These are phyloP conservation scores for Anastatica hierochuntica DNA, from an alignment of 345 rosid genomes.

Conservation along the genomic window DNA sequence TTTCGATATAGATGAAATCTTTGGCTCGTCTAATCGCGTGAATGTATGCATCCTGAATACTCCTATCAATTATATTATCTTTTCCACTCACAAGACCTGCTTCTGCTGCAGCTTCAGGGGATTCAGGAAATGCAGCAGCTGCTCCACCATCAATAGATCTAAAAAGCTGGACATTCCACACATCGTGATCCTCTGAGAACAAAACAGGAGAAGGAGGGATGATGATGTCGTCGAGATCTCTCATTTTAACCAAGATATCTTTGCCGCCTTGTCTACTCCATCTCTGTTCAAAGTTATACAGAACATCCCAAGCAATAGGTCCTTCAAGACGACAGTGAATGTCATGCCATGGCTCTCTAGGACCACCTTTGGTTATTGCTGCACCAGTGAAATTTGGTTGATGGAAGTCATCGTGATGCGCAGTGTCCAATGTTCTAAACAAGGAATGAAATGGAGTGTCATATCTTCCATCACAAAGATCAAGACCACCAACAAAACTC, in stretches of 20 bases:
- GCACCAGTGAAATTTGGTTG: slow-evolving; percentile 84
- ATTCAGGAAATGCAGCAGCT: slow-evolving; percentile 91
- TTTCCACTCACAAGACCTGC: slow-evolving; percentile 95
- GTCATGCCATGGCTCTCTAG: slow-evolving; percentile 99
- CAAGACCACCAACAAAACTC: slow-evolving; percentile 95
- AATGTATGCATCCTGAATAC: slow-evolving; percentile 93
- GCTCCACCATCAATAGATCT: slow-evolving; percentile 99
- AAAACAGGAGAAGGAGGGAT: slow-evolving; percentile 87
- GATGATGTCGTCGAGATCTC: slow-evolving; percentile 68
- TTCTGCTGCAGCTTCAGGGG: slow-evolving; percentile 92
- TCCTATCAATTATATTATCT: slow-evolving; percentile 89
- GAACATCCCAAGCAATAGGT: slow-evolving; percentile 94
- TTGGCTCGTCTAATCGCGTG: slow-evolving; percentile 95
- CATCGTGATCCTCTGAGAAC: slow-evolving; percentile 64
- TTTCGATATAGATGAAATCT: slow-evolving; percentile 85
- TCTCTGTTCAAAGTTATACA: slow-evolving; percentile 91
- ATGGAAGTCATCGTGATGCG: slow-evolving; percentile 96
- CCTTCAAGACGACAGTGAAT: slow-evolving; percentile 96
- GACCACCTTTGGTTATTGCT: slow-evolving; percentile 91
- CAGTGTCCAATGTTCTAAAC: slow-evolving; percentile 88
- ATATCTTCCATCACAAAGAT: slow-evolving; percentile 96
- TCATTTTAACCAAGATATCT: slow-evolving; percentile 61
- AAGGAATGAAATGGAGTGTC: slow-evolving; percentile 90
- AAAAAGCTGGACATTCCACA: slow-evolving; percentile 92
- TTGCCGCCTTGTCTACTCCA: slow-evolving; percentile 94